Evolutionary conservation across 495 filamentous ascomycete genomes (phyloP).

Genomic region (Penicillium taxi): DNA sequence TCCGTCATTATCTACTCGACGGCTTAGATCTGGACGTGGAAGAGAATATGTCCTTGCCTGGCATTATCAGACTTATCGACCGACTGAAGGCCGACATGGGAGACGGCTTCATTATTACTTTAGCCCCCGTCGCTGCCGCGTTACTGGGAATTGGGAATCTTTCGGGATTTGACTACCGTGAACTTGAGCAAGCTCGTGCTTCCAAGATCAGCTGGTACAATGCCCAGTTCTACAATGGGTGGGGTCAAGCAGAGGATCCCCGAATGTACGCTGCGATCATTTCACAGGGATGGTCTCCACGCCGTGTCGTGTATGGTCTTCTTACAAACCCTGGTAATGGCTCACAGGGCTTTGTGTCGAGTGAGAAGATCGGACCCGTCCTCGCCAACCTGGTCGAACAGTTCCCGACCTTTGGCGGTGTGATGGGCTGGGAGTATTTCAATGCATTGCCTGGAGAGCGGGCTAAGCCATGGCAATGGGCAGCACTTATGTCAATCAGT

Average conservation of each 20-base stretch:
- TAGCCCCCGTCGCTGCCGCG: conserved; percentile 72
- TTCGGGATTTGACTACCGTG: conserved; percentile 66
- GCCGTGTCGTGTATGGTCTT: conserved; percentile 63
- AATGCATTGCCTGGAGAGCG: conserved; percentile 54
- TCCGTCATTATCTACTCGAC: conserved; percentile 51
- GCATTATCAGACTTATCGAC: conserved; percentile 64
- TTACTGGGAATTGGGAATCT: conserved; percentile 53
- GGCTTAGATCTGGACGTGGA: conserved; percentile 83
- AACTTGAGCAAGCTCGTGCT: conserved; percentile 57
- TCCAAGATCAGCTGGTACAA: conserved; percentile 72
- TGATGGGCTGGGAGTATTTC: conserved; percentile 87
- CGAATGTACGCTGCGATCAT: conserved; percentile 58
- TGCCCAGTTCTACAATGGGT: conserved; percentile 77
- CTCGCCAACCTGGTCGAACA: conserved; percentile 40
- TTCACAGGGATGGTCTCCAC: conserved; percentile 52
- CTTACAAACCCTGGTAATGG: conserved; percentile 65
- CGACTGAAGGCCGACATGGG: conserved; percentile 66
- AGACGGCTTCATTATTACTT: conserved; percentile 60
- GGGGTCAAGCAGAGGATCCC: conserved; percentile 54
- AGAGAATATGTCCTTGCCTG: conserved; percentile 60
- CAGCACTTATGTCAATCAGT: conserved; percentile 48
- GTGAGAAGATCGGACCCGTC: conserved; percentile 36
- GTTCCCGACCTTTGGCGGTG: conserved; percentile 64
- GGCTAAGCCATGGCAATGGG: conserved; percentile 64
- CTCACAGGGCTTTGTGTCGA: conserved; percentile 47